Evolutionary conservation across 768 basidiomycete species (phyloP).

Genomic region (Podaxis sp.): DNA sequence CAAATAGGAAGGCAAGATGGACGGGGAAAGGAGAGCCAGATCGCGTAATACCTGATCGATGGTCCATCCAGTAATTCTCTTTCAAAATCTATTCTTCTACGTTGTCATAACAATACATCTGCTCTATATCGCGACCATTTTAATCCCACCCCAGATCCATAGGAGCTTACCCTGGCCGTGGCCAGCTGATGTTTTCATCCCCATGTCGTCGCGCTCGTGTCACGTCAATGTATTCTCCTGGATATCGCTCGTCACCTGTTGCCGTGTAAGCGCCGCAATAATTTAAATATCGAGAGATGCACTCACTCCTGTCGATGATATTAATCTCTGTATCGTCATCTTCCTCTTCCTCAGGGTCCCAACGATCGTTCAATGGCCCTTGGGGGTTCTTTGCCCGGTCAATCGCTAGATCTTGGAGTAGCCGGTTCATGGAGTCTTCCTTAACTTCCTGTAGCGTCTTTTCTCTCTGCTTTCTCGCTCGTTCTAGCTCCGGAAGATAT

Average conservation of each 20-base stretch:
- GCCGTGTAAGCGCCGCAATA: constrained; percentile 10
- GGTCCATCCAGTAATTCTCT: neutral
- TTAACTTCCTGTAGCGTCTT: constrained; percentile 65
- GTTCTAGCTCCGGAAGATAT: constrained; percentile 87
- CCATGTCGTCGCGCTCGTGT: constrained; percentile 56
- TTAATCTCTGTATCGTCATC: constrained; percentile 55
- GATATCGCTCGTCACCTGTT: constrained; percentile 67
- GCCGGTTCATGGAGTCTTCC: constrained; percentile 70
- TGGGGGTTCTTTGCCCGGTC: constrained; percentile 68
- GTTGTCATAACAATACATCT: constrained; percentile 9
- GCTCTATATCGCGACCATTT: neutral
- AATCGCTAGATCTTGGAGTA: constrained; percentile 79
- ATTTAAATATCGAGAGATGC: constrained; percentile 3
- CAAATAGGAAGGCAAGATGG: constrained; percentile 17
- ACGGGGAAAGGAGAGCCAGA: constrained; percentile 16
- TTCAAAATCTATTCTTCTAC: constrained; percentile 7
- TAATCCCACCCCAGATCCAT: neutral
- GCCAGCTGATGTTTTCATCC: constrained; percentile 67
- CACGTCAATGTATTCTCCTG: constrained; percentile 75
- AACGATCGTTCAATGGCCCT: constrained; percentile 54
- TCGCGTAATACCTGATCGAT: constrained; percentile 14
- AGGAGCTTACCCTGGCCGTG: constrained; percentile 54
- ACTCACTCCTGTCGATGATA: constrained; percentile 74
- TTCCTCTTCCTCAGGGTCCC: constrained; percentile 58
- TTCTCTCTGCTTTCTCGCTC: constrained; percentile 64